Evolutionary conservation across 108 stramenopile species (phyloP).

Genomic region (Phaeodactylum tricornutum): DNA sequence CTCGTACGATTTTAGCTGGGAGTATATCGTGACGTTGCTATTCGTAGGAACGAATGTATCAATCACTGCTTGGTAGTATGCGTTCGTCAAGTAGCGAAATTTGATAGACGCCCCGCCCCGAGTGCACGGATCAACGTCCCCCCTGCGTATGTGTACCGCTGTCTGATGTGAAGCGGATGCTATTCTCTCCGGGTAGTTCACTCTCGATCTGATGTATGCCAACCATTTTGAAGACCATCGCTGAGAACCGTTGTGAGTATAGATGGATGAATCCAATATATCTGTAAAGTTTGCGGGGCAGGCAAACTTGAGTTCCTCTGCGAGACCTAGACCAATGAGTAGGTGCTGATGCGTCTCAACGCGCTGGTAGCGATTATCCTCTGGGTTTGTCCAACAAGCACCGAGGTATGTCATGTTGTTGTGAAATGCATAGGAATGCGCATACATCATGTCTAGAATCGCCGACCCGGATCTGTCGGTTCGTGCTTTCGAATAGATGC

Average conservation of each 20-base stretch:
- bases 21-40: constrained; percentile 11
- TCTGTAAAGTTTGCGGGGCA: neutral
- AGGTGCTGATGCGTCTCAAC: neutral
- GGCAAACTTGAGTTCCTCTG: neutral
- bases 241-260: neutral
- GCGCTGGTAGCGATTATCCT: neutral
- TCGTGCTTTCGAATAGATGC: constrained; percentile 1
- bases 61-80: constrained; percentile 15
- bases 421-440: constrained; percentile 13
- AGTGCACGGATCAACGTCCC: constrained; percentile 17
- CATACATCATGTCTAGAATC: constrained; percentile 15
- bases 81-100: constrained; percentile 23
- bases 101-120: neutral
- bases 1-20: constrained; percentile 6
- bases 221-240: neutral
- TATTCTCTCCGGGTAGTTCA: neutral
- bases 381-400: constrained; percentile 7
- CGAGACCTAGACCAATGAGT: neutral
- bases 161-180: constrained; percentile 4
- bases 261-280: neutral
- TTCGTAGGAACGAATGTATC: neutral
- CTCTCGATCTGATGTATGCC: neutral
- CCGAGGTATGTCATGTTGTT: constrained; percentile 8
- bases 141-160: constrained; percentile 27
- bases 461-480: constrained; percentile 14